Percentiles rank a stretch among this genome's conserved stretches.
These are phyloP conservation scores for Teratosphaeria destructans DNA, from an alignment of 2,329 filamentous ascomycete genomes.

Conservation along the genomic window DNA sequence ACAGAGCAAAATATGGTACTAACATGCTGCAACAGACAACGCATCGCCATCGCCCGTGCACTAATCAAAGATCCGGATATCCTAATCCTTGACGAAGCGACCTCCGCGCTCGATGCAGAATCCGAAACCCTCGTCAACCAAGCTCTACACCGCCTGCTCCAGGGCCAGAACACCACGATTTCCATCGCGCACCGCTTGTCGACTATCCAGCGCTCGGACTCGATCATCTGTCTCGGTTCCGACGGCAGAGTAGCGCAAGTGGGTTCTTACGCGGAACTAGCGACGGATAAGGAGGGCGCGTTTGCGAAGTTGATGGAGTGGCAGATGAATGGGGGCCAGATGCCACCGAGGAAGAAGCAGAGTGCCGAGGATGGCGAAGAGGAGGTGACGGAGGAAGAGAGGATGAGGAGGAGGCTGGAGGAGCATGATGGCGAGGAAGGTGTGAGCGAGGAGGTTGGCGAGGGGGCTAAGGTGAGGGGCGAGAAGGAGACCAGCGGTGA, in stretches of 20 bases:
- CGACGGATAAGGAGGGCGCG: constrained; percentile 62
- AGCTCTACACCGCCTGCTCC: constrained; percentile 69
- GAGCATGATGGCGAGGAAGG: constrained; percentile 26
- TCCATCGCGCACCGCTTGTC: constrained; percentile 92
- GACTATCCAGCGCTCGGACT: constrained; percentile 91
- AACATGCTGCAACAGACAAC: constrained; percentile 1
- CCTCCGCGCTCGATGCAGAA: constrained; percentile 89
- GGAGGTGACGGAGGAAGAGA: constrained; percentile 36
- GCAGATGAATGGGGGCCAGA: constrained; percentile 55
- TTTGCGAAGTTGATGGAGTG: constrained; percentile 97
- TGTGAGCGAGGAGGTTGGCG: constrained; percentile 27
- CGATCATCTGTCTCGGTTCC: constrained; percentile 79
- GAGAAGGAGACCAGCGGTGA: constrained; percentile 19
- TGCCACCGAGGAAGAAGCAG: background rate
- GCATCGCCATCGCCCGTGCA: constrained; percentile 86
- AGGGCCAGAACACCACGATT: constrained; percentile 88
- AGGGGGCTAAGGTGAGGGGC: constrained; percentile 18
- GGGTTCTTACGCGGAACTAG: constrained; percentile 71
- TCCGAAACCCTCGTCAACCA: constrained; percentile 94
- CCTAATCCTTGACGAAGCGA: constrained; percentile 88
- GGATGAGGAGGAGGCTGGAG: constrained; percentile 36
- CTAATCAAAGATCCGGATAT: constrained; percentile 95
- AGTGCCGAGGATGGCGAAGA: constrained; percentile 9
- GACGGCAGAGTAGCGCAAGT: constrained; percentile 87
- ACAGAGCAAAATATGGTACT: background rate